Evolutionary conservation across 2,329 filamentous ascomycete species (phyloP), one percentile per base, ranked within the genome.

Genomic region (Trichoderma lentiforme): DNA sequence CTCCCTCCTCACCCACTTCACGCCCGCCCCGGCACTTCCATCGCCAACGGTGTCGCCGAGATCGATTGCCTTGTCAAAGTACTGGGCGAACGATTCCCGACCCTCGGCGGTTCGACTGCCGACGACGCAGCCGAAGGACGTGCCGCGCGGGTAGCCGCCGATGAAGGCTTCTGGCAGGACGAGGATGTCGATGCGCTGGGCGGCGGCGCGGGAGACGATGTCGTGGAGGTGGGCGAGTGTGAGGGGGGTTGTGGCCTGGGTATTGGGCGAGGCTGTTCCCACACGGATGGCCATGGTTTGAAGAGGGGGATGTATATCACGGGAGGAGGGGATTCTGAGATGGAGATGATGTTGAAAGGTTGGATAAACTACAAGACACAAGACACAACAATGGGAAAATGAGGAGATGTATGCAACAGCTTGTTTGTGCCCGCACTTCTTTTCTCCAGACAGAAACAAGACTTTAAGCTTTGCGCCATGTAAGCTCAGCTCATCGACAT

Each of bases 91-190:
- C 77, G 97, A 93, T 30, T 97, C 93, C 21, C 94, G 88, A 5
- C 94, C 95, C 63, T 86, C 84, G 3, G 87, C 84, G 0, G 87
- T 86, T 47, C 95, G 90, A 18, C 86, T 85, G 4, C 95, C 95
- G 6, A 97, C 86, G 2, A 88, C 86, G 61, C 90, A 90, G 5
- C 94, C 94, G 77, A 97, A 97, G 65, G 85, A 84, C 74, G 91
- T 91, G 21, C 92, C 94, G 12, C 95, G 91, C 21, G 95, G 95
- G 79, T 98, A 98, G 1, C 95, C 95, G 61, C 95, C 95, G 2
- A 98, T 87, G 79, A 94, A 97, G 26, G 95, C 95, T 84, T 98
- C 95, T 0, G 95, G 95, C 73, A 98, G 95, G 67, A 98, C 89
- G 32, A 98, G 86, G 64, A 98, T 86, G 79, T 96, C 86, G 51